Evolutionary conservation across 805 yeast species (phyloP).

Genomic region (Ogataea salicorniae): DNA sequence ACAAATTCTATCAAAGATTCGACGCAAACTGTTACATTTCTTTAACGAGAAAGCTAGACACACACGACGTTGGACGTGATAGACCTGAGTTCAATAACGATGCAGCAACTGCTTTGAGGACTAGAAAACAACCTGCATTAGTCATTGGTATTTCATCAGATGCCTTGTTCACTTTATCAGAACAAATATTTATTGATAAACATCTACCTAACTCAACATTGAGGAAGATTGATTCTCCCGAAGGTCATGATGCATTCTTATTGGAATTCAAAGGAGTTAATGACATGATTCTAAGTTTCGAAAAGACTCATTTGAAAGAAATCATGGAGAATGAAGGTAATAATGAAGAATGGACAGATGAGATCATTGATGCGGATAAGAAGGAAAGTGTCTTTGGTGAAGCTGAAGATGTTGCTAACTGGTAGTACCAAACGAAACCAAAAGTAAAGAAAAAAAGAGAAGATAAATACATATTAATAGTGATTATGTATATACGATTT

Average conservation of each 20-base stretch:
- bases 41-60: constrained; percentile 87
- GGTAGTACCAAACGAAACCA: constrained; percentile 42
- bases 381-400: constrained; percentile 83
- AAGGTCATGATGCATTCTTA: constrained; percentile 96
- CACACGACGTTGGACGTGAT: constrained; percentile 89
- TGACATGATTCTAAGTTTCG: constrained; percentile 60
- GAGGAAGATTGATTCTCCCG: constrained; percentile 79
- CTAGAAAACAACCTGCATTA: constrained; percentile 69
- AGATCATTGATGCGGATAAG: constrained; percentile 38
- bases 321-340: constrained; percentile 50
- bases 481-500: background rate
- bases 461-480: background rate
- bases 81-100: constrained; percentile 39
- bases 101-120: constrained; percentile 47
- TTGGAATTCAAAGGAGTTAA: constrained; percentile 84
- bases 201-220: constrained; percentile 65
- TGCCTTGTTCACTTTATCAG: constrained; percentile 87
- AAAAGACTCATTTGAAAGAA: constrained; percentile 51
- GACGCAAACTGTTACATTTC: constrained; percentile 97
- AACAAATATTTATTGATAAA: constrained; percentile 79
- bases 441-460: background rate
- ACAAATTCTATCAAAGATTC: constrained; percentile 81
- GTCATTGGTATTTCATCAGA: constrained; percentile 89
- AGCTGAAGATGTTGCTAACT: constrained; percentile 90
- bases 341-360: constrained; percentile 41